phyloP scores from a whole-genome alignment of 805 yeast species.

The Vanderwaltozyma polyspora region DNA sequence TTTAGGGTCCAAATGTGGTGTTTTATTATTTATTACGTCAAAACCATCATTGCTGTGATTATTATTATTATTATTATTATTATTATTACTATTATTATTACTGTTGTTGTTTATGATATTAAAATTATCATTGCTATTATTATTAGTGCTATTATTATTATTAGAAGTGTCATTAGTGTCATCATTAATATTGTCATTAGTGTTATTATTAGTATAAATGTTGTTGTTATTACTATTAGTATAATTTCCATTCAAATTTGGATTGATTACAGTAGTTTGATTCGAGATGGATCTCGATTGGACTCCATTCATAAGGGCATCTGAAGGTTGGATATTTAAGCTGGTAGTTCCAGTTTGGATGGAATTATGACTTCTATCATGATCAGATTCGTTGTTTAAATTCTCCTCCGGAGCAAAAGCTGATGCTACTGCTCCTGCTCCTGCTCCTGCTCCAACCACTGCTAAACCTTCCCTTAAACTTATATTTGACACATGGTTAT shows the following conservation, averaged over 20 bases:
- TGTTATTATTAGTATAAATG: not conserved
- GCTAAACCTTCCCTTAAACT: too few relatives aligned
- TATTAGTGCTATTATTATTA: too few relatives aligned
- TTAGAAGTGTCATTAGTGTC: too few relatives aligned
- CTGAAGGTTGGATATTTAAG: not conserved
- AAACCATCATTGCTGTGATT: not conserved
- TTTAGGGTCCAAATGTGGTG: constrained; percentile 5
- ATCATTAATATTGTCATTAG: too few relatives aligned
- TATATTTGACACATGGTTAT: not conserved
- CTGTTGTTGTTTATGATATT: too few relatives aligned
- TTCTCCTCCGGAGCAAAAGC: not conserved
- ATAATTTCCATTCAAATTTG: not conserved
- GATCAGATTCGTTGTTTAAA: not conserved
- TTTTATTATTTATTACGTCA: not conserved
- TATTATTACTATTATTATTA: too few relatives aligned
- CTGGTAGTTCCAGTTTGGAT: not conserved
- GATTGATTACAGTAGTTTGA: not conserved
- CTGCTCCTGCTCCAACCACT: too few relatives aligned
- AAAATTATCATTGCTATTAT: too few relatives aligned
- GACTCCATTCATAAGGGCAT: too few relatives aligned
- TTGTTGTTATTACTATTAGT: not conserved
- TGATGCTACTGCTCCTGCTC: too few relatives aligned
- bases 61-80: not conserved
- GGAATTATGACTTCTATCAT: not conserved
- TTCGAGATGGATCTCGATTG: too few relatives aligned